Evolutionary conservation across 1,139 yeast genomes (phyloP), one percentile per base, ranked within the genome.

Genomic region (Pichia sp.): DNA sequence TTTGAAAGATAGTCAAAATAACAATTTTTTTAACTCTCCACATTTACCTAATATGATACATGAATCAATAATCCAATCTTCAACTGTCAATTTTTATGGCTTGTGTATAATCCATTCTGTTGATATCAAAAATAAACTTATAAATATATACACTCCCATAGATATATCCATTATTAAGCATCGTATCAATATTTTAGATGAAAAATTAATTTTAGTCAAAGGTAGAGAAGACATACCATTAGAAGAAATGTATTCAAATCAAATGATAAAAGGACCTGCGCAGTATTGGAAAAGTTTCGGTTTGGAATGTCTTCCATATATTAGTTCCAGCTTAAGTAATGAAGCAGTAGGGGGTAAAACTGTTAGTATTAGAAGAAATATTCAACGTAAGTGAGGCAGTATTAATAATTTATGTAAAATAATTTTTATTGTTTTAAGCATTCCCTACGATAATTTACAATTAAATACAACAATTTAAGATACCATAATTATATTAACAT

Each of bases 211-310:
- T 0, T 46, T 86, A 1, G 69, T 77, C 0, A 71, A 86, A 48
- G 93, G 93, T 2, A 73, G 78, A 32, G 76, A 87, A 1, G 85
- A 78, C 37, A 57, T 74, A 3, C 83, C 84, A 0, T 55, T 70
- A 4, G 62, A 59, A 37, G 64, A 60, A 40, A 41, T 59, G 1
- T 51, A 55, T 10, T 28, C 38, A 8, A 70, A 68, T n/a, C 37
- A 29, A 21, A 32, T 42, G 14, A 13, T 25, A 2, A 42, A 38
- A n/a, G 29, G 24, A 4, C 10, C 19, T 15, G 39, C 45, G 5
- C 20, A 31, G 13, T 30, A 35, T 23, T 45, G 47, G 45, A 7
- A 22, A 6, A 37, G 29, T 16, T 37, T 34, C 19, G 47, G 36
- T 22, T 20, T 43, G 7, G 28, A 32, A 10, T 19, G 34, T n/a